Base-by-base conservation (phyloP, 768 basidiomycete genomes). In the Termitomyces sp. region DNA sequence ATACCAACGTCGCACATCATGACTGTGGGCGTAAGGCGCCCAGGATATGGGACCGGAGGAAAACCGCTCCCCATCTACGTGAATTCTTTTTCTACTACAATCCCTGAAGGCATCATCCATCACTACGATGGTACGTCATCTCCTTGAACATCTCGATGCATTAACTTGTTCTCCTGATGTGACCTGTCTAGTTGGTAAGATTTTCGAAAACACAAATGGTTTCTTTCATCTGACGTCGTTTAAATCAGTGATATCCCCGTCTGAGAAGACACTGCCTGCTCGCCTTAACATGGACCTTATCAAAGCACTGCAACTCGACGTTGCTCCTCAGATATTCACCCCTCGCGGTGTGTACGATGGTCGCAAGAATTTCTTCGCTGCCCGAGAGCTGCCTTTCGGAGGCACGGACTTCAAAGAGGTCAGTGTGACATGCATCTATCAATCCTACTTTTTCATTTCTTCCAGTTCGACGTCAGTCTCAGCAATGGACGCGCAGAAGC, bases 321-420 rank as follows among this genome's bases (percentile, higher is more conserved):
- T 79, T 4, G 81, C 83, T 1, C 83, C 82, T 0, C 69, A 78
- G n/a, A 72, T 88, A 20, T 93, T 93, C 64, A 88, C 81, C 3
- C 89, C 88, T 10, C 81, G 77, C 13, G 85, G 77, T 16, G 89
- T 82, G 2, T 92, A 91, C 56, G 91, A 92, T 54, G 90, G 90
- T 0, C 77, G 88, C 39, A 92, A 91, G 68, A 92, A 91, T 57
- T 66, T 79, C 54, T 93, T 89, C 61, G 76, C 85, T 22, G 70
- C 82, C 13, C 74, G 79, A 36, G 75, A 79, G 53, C 73, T 91
- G 9, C 81, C 84, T 0, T 83, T 93, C 36, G 81, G 80, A 27
- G 76, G 73, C 2, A 67, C 61, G 0, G 71, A 75, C 36, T 75
- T 73, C 7, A 76, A 78, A 57, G 86, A 84, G 71, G 87, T 80